Evolutionary conservation across 441 rosid species (phyloP), one percentile per base, ranked within the genome.

Genomic region (Gossypium laxum): DNA sequence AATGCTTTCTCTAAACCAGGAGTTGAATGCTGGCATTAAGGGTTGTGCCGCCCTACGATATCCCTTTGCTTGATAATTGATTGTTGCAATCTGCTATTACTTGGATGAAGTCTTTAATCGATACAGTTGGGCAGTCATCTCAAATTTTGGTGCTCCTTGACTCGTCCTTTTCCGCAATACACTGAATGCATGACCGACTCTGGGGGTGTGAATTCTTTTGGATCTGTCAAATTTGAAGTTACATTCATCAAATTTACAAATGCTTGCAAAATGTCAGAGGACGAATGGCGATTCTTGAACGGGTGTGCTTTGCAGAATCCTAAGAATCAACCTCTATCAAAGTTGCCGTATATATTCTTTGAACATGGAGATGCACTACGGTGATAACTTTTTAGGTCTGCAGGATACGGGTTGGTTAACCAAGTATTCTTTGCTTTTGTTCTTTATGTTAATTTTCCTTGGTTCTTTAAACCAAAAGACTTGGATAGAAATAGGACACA

Each of bases 1-100:
- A 48, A 62, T 24, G 34, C 45, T 24, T 59, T 50, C 18, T 50
- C 18, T 28, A 45, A 74, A 12, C 50, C 81, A 79, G 83, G 82
- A 70, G 75, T 22, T 24, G 24, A 15, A 47, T 52, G 74, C 67
- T 32, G 72, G 70, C 73, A 72, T 55, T 65, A 54, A 30, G 69
- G 19, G 24, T 19, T 28, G 10, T 17, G 54, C 22, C 58, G 22
- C 24, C 51, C 19, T 14, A 4, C 14, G 18, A 51, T 24, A 55
- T 70, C 38, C 14, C 5, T 47, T 17, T 2, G 24, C 43, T 6
- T 28, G 57, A 28, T 22, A 24, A 50, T 19, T 5, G 54, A 52
- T 32, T 2, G 30, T 17, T 4, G 24, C 48, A 19, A 54, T 3
- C 72, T 55, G 65, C 41, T 19, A 18, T 59, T 70, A 2, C 50